Conservation (phyloP, 495 filamentous ascomycete species). For the Xylaria castorea region DNA sequence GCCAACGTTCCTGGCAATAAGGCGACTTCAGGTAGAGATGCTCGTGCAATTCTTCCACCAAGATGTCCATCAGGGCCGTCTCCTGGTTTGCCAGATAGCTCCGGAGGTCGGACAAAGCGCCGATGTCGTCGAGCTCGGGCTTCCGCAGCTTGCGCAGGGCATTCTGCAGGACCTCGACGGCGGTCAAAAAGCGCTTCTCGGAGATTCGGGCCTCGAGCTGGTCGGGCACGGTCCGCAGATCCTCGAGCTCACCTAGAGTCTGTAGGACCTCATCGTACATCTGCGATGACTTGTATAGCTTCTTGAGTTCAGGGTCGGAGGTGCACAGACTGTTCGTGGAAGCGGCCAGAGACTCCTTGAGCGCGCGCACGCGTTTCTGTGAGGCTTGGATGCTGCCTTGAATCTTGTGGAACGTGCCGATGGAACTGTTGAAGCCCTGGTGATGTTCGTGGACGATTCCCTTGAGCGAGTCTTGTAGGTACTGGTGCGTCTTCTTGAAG, state of each 20-base stretch:
- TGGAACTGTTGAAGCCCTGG: constrained; percentile 98
- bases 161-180: constrained; percentile 89
- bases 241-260: constrained; percentile 81
- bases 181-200: constrained; percentile 92
- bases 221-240: constrained; percentile 89
- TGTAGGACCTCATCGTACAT: constrained; percentile 92
- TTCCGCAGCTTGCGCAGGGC: constrained; percentile 80
- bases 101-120: constrained; percentile 82
- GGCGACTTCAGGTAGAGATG: constrained; percentile 97
- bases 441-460: constrained; percentile 98
- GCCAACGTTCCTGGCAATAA: constrained; percentile 96
- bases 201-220: constrained; percentile 91
- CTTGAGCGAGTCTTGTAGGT: constrained; percentile 89
- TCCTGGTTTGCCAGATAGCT: constrained; percentile 94
- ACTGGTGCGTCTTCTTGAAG: constrained; percentile 79
- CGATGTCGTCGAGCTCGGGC: constrained; percentile 90
- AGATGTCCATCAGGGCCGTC: constrained; percentile 85
- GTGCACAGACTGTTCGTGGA: constrained; percentile 83
- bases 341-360: constrained; percentile 82
- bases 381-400: constrained; percentile 90
- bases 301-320: constrained; percentile 91
- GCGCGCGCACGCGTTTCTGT: constrained; percentile 78
- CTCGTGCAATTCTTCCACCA: constrained; percentile 95
- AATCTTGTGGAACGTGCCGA: constrained; percentile 98
- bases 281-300: constrained; percentile 81